Conservation (phyloP, 345 rosid genomes). For the Pugionium dolabratum region DNA sequence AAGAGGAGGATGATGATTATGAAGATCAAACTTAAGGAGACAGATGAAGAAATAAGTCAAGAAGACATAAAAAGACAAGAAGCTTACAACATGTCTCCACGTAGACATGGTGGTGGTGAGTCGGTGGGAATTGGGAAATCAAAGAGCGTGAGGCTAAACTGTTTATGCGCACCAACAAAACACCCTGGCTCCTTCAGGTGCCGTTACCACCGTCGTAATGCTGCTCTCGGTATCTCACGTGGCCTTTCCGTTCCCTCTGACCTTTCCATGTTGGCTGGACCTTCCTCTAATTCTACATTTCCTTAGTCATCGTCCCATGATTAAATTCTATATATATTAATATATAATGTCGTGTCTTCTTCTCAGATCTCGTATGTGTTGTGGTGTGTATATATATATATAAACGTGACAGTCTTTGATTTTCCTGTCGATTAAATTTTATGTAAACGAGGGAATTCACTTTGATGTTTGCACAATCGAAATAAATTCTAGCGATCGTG, state of each 20-base stretch:
- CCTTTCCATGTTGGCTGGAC: conserved; percentile 53
- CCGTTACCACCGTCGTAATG: conserved; percentile 56
- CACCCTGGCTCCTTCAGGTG: conserved; percentile 78
- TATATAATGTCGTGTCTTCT: not conserved
- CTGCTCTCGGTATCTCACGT: conserved; percentile 44
- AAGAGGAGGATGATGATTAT: conserved; percentile 25
- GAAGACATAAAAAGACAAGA: conserved; percentile 41
- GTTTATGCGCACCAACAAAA: conserved; percentile 80
- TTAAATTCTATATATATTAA: not conserved
- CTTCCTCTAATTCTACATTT: conserved; percentile 27
- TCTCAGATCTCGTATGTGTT: conserved; percentile 10
- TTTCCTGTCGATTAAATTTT: conserved; percentile 2
- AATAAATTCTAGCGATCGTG: not conserved
- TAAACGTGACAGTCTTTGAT: conserved; percentile 3
- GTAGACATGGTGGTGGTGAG: conserved; percentile 21
- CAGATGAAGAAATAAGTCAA: conserved; percentile 30
- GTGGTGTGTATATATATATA: conserved; percentile 20
- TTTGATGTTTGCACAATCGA: conserved; percentile 7
- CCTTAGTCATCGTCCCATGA: conserved; percentile 15
- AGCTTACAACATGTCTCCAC: conserved; percentile 44
- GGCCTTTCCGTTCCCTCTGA: conserved; percentile 61
- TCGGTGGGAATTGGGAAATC: conserved; percentile 34
- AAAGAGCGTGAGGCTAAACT: conserved; percentile 44
- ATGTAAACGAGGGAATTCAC: not conserved
- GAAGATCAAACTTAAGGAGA: conserved; percentile 33